Base-by-base conservation (phyloP, 176 grass and related monocot genomes). In the Lolium rigidum region DNA sequence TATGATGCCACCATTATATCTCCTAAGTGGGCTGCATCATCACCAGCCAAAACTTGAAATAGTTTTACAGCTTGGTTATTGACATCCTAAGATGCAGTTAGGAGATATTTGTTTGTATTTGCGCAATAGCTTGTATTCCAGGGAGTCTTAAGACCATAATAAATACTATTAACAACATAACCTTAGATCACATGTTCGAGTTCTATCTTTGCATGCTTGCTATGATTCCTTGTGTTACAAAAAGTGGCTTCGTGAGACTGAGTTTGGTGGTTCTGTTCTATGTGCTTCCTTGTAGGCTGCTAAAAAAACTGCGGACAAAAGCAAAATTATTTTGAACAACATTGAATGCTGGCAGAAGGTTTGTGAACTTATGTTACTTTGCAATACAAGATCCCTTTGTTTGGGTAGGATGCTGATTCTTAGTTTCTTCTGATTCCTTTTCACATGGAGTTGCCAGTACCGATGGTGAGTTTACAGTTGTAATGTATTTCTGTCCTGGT, bases 321-420 rank as follows among this genome's bases (percentile, higher is more conserved):
- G 90, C 83, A 91, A 95, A 82, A 89, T 15, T 70, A 76, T 95
- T 81, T 83, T 99, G 60, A 99, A 88, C 82, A 99, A 94, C 68
- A 95, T 99, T 78, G 97, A 99, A 82, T 86, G 94, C 50, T 99
- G 97, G 97, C 94, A 95, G 90, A 99, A 99, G 97, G 97, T 98
- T 65, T 87, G 88, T 85, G 21, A 35, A 80, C 59, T 80, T 72
- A 16, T 75, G 2, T 87, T 90, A 52, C 28, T 49, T 75, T 62
- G 17, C 63, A 83, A 74, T 48, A 71, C 14, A 8, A 37, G 51
- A 35, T 82, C 71, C 35, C 46, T 28, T 80, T 90, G 55, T 70
- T 26, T 1, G 61, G 38, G 5, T 24, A 80, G 43, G 38, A 76
- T 87, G 58, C 81, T 84, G 60, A 84, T 78, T 83, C 64, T 74